phyloP scores from a whole-genome alignment of 23 red algal species.

The Cyanidioschyzon merolae region DNA sequence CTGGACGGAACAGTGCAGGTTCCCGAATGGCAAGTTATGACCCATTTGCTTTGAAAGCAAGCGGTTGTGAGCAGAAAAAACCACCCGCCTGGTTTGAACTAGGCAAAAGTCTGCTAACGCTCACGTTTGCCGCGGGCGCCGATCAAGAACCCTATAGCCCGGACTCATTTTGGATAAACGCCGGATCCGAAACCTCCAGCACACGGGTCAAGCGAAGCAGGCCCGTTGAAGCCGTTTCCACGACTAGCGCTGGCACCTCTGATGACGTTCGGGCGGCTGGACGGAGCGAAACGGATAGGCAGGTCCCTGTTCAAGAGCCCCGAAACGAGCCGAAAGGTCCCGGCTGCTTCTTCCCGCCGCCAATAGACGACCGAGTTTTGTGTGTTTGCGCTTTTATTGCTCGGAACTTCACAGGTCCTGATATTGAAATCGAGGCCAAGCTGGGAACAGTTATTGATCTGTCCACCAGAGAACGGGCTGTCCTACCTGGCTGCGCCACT shows the following conservation, averaged over 20 bases:
- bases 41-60: background rate
- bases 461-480: conserved; percentile 20
- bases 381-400: conserved; percentile 45
- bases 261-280: background rate
- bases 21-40: background rate
- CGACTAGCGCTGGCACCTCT: background rate
- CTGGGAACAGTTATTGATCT: conserved; percentile 49
- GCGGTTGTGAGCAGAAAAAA: background rate
- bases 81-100: background rate
- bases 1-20: too few relatives aligned
- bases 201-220: background rate
- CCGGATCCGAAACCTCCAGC: background rate
- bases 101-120: background rate
- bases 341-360: background rate
- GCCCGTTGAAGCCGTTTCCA: background rate
- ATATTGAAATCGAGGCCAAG: conserved; percentile 68
- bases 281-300: background rate
- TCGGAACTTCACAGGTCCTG: conserved; percentile 26
- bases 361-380: conserved; percentile 54
- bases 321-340: background rate
- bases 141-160: background rate
- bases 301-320: background rate
- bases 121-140: background rate
- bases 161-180: background rate
- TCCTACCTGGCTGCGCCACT: conserved; percentile 24